Evolutionary conservation across 805 yeast species (phyloP).

Genomic region (Candida parachauliodes): DNA sequence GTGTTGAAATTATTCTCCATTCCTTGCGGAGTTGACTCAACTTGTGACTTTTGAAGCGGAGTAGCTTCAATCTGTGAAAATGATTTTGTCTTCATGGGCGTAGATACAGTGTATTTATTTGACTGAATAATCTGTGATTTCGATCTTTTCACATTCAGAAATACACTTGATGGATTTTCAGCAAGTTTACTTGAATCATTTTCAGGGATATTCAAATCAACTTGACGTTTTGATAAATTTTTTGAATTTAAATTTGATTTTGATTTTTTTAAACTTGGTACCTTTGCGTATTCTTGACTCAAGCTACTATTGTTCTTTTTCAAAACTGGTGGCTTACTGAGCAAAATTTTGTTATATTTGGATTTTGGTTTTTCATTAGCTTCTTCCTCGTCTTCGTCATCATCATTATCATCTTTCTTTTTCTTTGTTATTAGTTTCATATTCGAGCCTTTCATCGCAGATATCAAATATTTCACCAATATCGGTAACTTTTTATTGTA

Average conservation of each 20-base stretch:
- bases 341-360: constrained; percentile 7
- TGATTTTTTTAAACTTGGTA: constrained; percentile 36
- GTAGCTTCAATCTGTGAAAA: constrained; percentile 18
- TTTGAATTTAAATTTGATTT: constrained; percentile 39
- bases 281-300: constrained; percentile 18
- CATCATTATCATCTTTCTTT: constrained; percentile 2
- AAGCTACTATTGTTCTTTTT: constrained; percentile 17
- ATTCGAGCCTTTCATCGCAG: constrained; percentile 47
- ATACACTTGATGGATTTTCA: constrained; percentile 19
- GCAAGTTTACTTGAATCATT: not conserved
- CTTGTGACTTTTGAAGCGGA: constrained; percentile 16
- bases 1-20: constrained; percentile 8
- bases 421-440: constrained; percentile 20
- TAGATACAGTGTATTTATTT: constrained; percentile 22
- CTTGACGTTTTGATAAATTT: constrained; percentile 36
- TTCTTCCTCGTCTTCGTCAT: not conserved
- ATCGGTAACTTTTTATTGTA: constrained; percentile 47
- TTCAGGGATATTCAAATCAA: constrained; percentile 28
- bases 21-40: constrained; percentile 8
- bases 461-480: constrained; percentile 42
- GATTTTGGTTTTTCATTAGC: not conserved
- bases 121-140: constrained; percentile 19
- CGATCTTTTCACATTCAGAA: constrained; percentile 23
- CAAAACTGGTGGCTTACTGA: constrained; percentile 9
- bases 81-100: constrained; percentile 16